Base-by-base conservation (phyloP, 1,284 basidiomycete species). In the Naganishia liquefaciens region DNA sequence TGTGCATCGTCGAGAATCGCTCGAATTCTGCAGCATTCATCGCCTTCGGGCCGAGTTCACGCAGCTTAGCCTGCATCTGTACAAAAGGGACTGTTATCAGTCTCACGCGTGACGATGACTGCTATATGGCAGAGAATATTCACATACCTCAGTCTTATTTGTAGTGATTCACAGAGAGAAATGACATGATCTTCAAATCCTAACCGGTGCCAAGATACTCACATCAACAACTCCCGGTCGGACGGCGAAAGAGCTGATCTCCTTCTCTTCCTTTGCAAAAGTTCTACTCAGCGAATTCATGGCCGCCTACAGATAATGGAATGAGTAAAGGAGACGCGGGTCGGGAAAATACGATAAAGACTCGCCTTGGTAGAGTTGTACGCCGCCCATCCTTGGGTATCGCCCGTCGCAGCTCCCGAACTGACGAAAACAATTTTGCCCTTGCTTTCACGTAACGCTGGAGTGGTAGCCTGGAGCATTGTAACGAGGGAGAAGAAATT, bases 181-280 rank as follows among this genome's bases (percentile, higher is more conserved):
- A 19, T 19, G 43, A 7, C 9, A 46, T n/a, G 43, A 46, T 7
- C n/a, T 46, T n/a, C 19, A 10, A 25, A 10, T 25, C 23, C n/a
- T 49, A 19, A 46, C 17, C 43, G 15, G 9, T 23, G 23, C 9
- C 9, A 46, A 23, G 23, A 19, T 46, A 72, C 76, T 71, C 68
- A 78, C 77, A 64, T 82, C 80, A 1, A 84, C 80, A 2, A 83
- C 77, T 1, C 83, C 83, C 0, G 83, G 83, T 17, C 83, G 73
- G 13, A 85, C 73, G 0, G 82, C 74, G 64, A 81, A 80, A 5
- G 77, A 74, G 0, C 76, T 75, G 21, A 85, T 72, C 1, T 72
- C 72, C 19, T 73, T 71, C 69, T 85, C 83, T 68, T 85, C 83
- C 30, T 75, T 77, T 0, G 80, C 82, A 9, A 84, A 72, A 0